Conservation (phyloP, 2,329 filamentous ascomycete genomes). For the Claviceps africana region DNA sequence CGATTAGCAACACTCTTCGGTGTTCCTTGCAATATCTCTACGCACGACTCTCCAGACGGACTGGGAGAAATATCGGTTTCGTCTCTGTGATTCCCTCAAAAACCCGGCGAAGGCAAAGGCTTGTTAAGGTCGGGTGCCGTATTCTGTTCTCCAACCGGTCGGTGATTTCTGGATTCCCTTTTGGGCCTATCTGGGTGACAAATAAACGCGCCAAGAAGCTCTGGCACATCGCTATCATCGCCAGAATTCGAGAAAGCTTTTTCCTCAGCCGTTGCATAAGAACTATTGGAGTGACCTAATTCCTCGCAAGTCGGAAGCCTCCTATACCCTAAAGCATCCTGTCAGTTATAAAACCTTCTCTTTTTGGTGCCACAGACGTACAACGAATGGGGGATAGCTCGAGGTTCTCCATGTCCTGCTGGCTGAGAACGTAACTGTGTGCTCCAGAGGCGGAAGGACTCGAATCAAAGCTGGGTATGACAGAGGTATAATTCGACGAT, state of each 20-base stretch:
- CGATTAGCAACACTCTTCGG: neutral
- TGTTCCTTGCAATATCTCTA: neutral
- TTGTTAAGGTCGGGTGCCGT: neutral
- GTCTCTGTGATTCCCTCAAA: neutral
- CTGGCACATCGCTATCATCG: neutral
- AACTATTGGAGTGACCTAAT: constrained; percentile 13
- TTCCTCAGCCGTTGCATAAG: constrained; percentile 14
- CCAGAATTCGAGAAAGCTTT: neutral
- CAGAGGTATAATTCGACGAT: constrained; percentile 22
- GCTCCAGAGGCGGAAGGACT: constrained; percentile 16
- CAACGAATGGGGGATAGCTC: constrained; percentile 22
- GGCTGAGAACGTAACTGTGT: constrained; percentile 16
- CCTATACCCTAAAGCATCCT: constrained; percentile 11
- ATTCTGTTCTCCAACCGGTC: neutral
- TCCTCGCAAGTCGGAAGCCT: constrained; percentile 9
- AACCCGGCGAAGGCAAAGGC: neutral
- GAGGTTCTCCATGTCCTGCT: constrained; percentile 20
- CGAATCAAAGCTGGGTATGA: constrained; percentile 19
- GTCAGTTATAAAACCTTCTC: neutral
- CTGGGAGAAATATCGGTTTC: neutral
- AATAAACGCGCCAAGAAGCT: neutral
- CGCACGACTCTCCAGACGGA: neutral
- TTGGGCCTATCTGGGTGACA: neutral
- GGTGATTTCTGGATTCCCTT: neutral
- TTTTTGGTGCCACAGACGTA: constrained; percentile 9